These are phyloP conservation scores for Circinella minor DNA, from an alignment of 371 early-diverging fungal species.

Conservation along the genomic window DNA sequence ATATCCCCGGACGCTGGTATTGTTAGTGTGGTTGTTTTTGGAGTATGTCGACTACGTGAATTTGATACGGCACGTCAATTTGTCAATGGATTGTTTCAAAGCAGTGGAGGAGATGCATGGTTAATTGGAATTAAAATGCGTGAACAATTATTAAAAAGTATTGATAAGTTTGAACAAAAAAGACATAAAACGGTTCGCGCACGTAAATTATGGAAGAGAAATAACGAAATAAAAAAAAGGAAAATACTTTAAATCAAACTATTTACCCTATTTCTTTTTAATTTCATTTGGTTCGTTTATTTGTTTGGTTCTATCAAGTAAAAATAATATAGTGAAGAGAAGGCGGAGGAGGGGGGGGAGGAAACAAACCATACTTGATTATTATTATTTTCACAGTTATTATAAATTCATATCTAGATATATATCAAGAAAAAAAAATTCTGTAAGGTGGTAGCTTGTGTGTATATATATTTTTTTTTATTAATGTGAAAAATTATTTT, in stretches of 20 bases:
- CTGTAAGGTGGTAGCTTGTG: no score
- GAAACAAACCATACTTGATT: no score
- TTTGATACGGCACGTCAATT: slow-evolving; percentile 13
- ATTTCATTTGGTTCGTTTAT: no score
- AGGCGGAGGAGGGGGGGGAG: no score
- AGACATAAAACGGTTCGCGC: not conserved
- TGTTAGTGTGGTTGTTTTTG: slow-evolving; percentile 19
- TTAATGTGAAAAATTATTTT: not conserved
- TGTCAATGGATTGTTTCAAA: slow-evolving; percentile 6
- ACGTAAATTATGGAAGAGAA: not conserved
- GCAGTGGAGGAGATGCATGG: slow-evolving; percentile 1
- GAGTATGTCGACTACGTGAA: slow-evolving; percentile 11
- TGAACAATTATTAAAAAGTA: not conserved
- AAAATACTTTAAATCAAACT: not conserved
- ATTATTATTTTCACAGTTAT: no score
- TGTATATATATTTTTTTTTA: not conserved
- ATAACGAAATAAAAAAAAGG: slow-evolving; percentile 1
- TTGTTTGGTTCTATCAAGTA: no score
- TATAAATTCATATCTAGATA: no score
- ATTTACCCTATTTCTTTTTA: not conserved
- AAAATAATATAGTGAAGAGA: no score
- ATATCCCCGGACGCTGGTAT: slow-evolving; percentile 16
- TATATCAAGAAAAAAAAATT: no score
- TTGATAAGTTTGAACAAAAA: not conserved
- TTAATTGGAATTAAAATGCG: slow-evolving; percentile 4